These are phyloP conservation scores for Thielaviopsis cerberus DNA, from an alignment of 2,329 filamentous ascomycete genomes.

Conservation along the genomic window DNA sequence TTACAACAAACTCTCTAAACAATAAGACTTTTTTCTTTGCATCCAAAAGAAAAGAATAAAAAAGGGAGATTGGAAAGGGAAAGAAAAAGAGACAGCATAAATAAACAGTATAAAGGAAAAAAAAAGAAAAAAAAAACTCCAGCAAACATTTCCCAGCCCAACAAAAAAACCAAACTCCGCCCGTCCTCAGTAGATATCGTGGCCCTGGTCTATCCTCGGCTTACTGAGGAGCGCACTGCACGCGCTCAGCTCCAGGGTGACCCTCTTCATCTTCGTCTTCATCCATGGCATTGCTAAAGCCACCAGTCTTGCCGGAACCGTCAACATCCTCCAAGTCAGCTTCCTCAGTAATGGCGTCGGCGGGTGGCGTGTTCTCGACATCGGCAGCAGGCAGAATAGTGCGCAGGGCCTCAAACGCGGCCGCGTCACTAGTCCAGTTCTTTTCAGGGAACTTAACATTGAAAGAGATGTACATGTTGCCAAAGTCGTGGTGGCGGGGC, in stretches of 20 bases:
- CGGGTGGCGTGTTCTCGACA: slow-evolving; percentile 47
- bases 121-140: background rate
- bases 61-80: background rate
- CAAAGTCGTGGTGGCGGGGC: slow-evolving; percentile 79
- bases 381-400: slow-evolving; percentile 58
- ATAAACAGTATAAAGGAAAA: background rate
- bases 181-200: background rate
- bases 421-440: slow-evolving; percentile 45
- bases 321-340: slow-evolving; percentile 77
- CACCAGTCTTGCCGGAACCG: slow-evolving; percentile 35
- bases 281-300: slow-evolving; percentile 47
- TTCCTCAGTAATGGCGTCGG: slow-evolving; percentile 80
- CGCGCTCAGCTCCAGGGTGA: slow-evolving; percentile 55
- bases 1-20: too few species aligned
- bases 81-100: background rate
- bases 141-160: background rate
- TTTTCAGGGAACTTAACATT: slow-evolving; percentile 89
- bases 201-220: background rate
- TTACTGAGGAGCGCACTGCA: slow-evolving; percentile 81
- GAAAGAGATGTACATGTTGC: slow-evolving; percentile 95
- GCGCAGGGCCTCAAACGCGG: slow-evolving; percentile 63
- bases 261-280: slow-evolving; percentile 59
- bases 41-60: background rate
- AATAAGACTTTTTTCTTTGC: background rate
- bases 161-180: background rate